These are phyloP conservation scores for Lentinula novae-zelandiae DNA, from an alignment of 1,284 basidiomycete species.

Conservation along the genomic window DNA sequence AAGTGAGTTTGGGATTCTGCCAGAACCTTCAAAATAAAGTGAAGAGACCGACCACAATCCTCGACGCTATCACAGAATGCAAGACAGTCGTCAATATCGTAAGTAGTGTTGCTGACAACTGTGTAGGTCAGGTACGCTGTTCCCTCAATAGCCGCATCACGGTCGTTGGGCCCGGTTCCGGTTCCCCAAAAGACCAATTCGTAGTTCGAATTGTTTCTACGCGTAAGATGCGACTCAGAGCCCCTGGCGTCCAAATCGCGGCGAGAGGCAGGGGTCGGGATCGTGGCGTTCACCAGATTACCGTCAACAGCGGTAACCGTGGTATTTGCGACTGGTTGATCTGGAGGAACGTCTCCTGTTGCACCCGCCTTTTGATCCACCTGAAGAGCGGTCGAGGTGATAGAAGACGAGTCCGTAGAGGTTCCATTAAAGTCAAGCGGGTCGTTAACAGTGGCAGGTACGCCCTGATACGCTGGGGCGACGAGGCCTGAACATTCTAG, in stretches of 20 bases:
- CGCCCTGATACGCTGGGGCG: slow-evolving; percentile 18
- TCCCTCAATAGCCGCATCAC: slow-evolving; percentile 40
- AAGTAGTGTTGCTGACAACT: slow-evolving; percentile 33
- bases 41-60: slow-evolving; percentile 29
- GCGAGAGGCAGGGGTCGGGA: slow-evolving; percentile 9
- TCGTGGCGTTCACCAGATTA: slow-evolving; percentile 25
- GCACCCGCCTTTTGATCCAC: slow-evolving; percentile 37
- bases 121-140: slow-evolving; percentile 39
- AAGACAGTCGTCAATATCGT: slow-evolving; percentile 34
- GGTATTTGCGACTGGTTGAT: slow-evolving; percentile 31
- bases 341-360: slow-evolving; percentile 25
- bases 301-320: slow-evolving; percentile 39
- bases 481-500: slow-evolving; percentile 2
- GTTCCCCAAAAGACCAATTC: slow-evolving; percentile 34
- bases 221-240: slow-evolving; percentile 2
- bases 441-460: slow-evolving; percentile 9
- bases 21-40: not conserved
- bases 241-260: slow-evolving; percentile 8
- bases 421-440: slow-evolving; percentile 9
- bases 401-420: slow-evolving; percentile 30
- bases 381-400: slow-evolving; percentile 28
- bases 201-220: slow-evolving; percentile 26
- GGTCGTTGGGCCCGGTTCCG: slow-evolving; percentile 25
- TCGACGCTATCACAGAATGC: slow-evolving; percentile 29
- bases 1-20: not conserved